These are phyloP conservation scores for Entomortierella chlamydospora DNA, from an alignment of 192 early-diverging fungal genomes.

Conservation along the genomic window DNA sequence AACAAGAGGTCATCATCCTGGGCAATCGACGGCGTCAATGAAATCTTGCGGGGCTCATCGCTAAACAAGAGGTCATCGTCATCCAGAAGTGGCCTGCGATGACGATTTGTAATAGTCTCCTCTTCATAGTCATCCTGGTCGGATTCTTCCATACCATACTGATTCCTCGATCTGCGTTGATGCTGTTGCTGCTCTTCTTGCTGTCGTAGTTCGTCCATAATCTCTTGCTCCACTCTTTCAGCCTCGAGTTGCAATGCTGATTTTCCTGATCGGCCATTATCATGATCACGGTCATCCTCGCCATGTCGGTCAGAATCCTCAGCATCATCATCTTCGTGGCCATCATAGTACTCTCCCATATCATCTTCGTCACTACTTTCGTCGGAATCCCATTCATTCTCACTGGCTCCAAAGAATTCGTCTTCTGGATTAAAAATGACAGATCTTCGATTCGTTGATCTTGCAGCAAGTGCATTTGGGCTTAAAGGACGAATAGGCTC, in stretches of 20 bases:
- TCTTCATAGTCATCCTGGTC: slow-evolving; percentile 51
- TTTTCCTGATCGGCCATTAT: slow-evolving; percentile 57
- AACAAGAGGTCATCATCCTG: slow-evolving; percentile 51
- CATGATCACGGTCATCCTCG: slow-evolving; percentile 47
- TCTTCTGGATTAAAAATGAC: slow-evolving; percentile 32
- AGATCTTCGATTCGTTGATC: slow-evolving; percentile 22
- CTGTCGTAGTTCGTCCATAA: slow-evolving; percentile 27
- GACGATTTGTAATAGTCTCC: slow-evolving; percentile 31
- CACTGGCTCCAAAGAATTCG: slow-evolving; percentile 41
- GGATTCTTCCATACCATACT: slow-evolving; percentile 58
- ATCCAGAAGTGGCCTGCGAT: slow-evolving; percentile 32
- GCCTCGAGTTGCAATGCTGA: slow-evolving; percentile 61
- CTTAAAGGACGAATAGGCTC: slow-evolving; percentile 37
- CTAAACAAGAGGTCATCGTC: slow-evolving; percentile 41
- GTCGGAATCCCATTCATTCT: slow-evolving; percentile 38
- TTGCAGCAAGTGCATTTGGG: slow-evolving; percentile 7
- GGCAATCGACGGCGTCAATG: slow-evolving; percentile 63
- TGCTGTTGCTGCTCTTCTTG: slow-evolving; percentile 20
- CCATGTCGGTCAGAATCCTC: slow-evolving; percentile 57
- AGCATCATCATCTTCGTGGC: slow-evolving; percentile 23
- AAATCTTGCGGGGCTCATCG: slow-evolving; percentile 64
- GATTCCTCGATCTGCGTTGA: slow-evolving; percentile 18
- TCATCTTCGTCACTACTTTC: slow-evolving; percentile 48
- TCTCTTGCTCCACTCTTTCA: slow-evolving; percentile 52
- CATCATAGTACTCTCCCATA: slow-evolving; percentile 51